phyloP scores from a whole-genome alignment of 495 filamentous ascomycete genomes.

The Barbatosphaeria neglecta region DNA sequence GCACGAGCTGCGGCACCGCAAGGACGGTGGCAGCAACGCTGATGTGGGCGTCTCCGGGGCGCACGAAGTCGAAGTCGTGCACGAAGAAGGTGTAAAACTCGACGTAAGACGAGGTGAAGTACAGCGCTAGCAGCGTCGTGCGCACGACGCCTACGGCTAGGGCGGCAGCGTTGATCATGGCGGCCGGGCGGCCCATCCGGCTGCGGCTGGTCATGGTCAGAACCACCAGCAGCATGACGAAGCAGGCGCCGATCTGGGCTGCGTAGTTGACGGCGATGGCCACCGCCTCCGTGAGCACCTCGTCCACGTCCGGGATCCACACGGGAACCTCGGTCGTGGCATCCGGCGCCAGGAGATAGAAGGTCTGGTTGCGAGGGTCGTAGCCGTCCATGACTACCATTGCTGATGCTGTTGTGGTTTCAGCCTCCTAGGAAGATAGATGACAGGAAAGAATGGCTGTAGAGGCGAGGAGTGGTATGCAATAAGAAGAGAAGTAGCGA shows the following conservation, averaged over 20 bases:
- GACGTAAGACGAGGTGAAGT: constrained; percentile 46
- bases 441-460: too few species aligned
- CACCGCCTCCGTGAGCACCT: constrained; percentile 29
- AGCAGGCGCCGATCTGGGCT: constrained; percentile 60
- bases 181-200: constrained; percentile 10
- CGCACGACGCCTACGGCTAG: constrained; percentile 47
- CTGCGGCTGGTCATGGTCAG: constrained; percentile 22
- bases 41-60: constrained; percentile 31
- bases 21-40: constrained; percentile 44
- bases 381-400: constrained; percentile 15
- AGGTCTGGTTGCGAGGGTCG: constrained; percentile 46
- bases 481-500: too few species aligned
- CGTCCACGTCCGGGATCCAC: constrained; percentile 34
- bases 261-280: constrained; percentile 57
- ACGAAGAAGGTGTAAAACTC: constrained; percentile 48
- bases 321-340: constrained; percentile 39
- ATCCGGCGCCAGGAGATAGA: constrained; percentile 41
- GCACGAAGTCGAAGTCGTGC: constrained; percentile 43
- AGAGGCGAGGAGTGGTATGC: too few species aligned
- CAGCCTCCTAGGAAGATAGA: too few species aligned
- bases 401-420: neutral
- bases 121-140: constrained; percentile 44
- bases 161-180: constrained; percentile 12
- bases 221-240: constrained; percentile 54
- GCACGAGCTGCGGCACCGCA: constrained; percentile 44